Evolutionary conservation across 2,329 filamentous ascomycete genomes (phyloP).

Genomic region (Triangularia verruculosa): DNA sequence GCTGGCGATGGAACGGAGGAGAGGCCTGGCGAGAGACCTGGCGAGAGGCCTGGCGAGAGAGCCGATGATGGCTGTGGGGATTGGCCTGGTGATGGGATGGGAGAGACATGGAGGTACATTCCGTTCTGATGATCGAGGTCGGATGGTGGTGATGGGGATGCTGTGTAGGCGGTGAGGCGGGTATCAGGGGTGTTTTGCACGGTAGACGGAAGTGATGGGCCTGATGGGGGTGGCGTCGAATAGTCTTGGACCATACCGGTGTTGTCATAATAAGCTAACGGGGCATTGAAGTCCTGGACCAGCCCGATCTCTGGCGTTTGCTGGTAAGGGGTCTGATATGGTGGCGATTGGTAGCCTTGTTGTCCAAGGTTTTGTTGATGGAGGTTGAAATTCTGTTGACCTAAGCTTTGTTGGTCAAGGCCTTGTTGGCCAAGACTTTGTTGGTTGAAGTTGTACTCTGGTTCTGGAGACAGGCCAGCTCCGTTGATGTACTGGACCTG

Average conservation of each 20-base stretch:
- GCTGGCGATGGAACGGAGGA: conserved; percentile 18
- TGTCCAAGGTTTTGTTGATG: not conserved
- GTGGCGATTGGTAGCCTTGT: conserved; percentile 13
- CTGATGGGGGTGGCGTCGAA: conserved; percentile 43
- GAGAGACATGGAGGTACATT: conserved; percentile 17
- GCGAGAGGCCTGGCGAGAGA: conserved; percentile 17
- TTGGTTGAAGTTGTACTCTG: not conserved
- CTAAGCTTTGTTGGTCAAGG: not conserved
- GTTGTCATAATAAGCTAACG: conserved; percentile 11
- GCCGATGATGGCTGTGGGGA: conserved; percentile 22
- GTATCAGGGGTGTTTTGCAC: conserved; percentile 48
- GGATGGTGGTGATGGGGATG: conserved; percentile 28
- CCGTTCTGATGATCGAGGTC: conserved; percentile 13
- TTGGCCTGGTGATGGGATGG: conserved; percentile 12
- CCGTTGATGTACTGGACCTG: not conserved
- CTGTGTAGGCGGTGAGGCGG: conserved; percentile 35
- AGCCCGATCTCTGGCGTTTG: conserved; percentile 16
- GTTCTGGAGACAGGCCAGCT: conserved; percentile 3
- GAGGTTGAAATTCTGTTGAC: not conserved
- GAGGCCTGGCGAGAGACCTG: conserved; percentile 11
- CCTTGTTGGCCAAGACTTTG: not conserved
- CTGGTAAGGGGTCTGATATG: conserved; percentile 8
- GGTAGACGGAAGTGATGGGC: conserved; percentile 30
- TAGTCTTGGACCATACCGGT: conserved; percentile 35
- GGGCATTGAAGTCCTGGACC: conserved; percentile 15